phyloP scores from a whole-genome alignment of 371 early-diverging fungal species.

The Rhizopus stolonifer region DNA sequence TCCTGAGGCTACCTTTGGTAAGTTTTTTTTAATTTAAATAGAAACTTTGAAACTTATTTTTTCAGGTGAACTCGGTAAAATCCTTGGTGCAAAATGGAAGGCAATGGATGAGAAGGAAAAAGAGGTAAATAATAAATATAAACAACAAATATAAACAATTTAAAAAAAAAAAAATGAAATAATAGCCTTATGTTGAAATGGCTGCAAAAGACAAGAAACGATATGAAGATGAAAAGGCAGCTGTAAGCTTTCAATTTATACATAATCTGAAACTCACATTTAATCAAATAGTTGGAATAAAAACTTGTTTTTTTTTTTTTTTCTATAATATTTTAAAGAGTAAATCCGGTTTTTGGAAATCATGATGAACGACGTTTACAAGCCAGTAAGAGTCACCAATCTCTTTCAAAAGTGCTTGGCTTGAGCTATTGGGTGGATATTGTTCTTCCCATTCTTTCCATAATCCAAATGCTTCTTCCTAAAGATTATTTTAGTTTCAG shows the following conservation, averaged over 20 bases:
- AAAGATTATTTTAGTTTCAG: too few species aligned
- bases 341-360: slow-evolving; percentile 63
- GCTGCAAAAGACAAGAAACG: slow-evolving; percentile 72
- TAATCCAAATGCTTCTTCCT: slow-evolving; percentile 92
- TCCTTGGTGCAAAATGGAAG: slow-evolving; percentile 84
- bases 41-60: too few species aligned
- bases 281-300: too few species aligned
- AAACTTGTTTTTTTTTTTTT: too few species aligned
- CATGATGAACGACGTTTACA: slow-evolving; percentile 91
- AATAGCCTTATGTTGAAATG: slow-evolving; percentile 51
- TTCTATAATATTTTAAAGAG: slow-evolving; percentile 43
- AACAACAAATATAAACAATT: too few species aligned
- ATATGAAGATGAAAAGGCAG: slow-evolving; percentile 70
- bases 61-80: slow-evolving; percentile 69
- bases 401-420: slow-evolving; percentile 57
- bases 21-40: slow-evolving; percentile 12
- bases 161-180: not conserved
- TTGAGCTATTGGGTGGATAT: slow-evolving; percentile 60
- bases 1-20: slow-evolving; percentile 81
- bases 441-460: slow-evolving; percentile 91
- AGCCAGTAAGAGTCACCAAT: slow-evolving; percentile 80
- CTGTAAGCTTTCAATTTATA: slow-evolving; percentile 3
- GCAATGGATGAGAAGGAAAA: slow-evolving; percentile 60
- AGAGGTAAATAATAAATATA: too few species aligned
- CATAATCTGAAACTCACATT: too few species aligned